Base-by-base conservation (phyloP, 2,329 filamentous ascomycete species). In the Alternaria ventricosa region DNA sequence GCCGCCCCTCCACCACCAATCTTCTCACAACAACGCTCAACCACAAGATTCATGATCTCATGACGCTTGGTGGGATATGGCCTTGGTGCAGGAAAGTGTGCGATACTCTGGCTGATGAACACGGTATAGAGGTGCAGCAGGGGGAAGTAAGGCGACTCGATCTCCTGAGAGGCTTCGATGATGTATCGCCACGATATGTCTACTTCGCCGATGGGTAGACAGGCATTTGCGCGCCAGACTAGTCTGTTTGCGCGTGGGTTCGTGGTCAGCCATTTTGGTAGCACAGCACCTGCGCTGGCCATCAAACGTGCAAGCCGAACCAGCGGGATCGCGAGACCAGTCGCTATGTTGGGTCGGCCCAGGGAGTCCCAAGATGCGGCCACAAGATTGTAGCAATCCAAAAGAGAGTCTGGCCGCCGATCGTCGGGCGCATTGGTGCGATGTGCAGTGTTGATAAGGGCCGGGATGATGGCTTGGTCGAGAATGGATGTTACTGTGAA, bases 41-140 rank as follows among this genome's bases (percentile, higher is more conserved):
- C 63, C 1, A 76, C 70, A 5, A 75, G 22, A 41, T 73, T 73
- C 71, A 71, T 74, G 8, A 71, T 55, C 22, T 75, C 71, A 41
- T 75, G 66, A 18, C 67, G 61, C 11, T 55, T 62, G 3, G 43
- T 57, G 1, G 74, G 65, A 50, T 66, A 71, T 2, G 7, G 63
- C 5, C 5, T 41, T 45, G 27, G 66, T 22, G 4, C 59, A 44
- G 27, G 62, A 36, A 55, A 59, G 43, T 77, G 72, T 13, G 68
- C 64, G 20, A 78, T 70, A 27, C 67, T 66, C 51, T 78, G 77
- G n/a, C 71, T 74, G 0, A 78, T 55, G 22, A 77, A 65, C n/a
- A 77, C 55, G 1, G 75, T 78, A 62, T 74, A 78, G 3, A 77
- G 60, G 30, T 78, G 73, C 15, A 79, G 62, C 4, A 78, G 46